Conservation (phyloP, 805 yeast genomes). For the Candida krabiensis region DNA sequence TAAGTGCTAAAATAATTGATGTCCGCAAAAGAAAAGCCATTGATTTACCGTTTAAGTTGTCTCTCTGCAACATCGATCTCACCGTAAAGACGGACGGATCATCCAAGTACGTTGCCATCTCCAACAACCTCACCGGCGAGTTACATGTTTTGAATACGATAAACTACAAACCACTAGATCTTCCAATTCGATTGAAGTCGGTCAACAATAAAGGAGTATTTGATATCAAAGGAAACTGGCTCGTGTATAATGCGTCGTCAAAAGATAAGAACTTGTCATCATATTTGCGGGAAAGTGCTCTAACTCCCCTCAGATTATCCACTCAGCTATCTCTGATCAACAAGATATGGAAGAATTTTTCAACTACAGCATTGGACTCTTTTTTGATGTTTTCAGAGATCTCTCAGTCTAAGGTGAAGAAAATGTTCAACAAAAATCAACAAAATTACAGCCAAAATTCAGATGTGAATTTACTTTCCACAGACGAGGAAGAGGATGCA, state of each 20-base stretch:
- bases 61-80: conserved; percentile 6
- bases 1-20: conserved; percentile 13
- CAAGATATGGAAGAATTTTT: conserved; percentile 47
- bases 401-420: conserved; percentile 43
- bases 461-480: conserved; percentile 1
- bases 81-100: conserved; percentile 15
- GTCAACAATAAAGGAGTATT: conserved; percentile 42
- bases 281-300: conserved; percentile 18
- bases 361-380: conserved; percentile 50
- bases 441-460: background rate
- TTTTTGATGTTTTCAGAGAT: conserved; percentile 43
- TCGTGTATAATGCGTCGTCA: conserved; percentile 45
- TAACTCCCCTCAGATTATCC: conserved; percentile 48
- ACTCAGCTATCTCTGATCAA: conserved; percentile 47
- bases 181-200: conserved; percentile 15
- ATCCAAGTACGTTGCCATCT: conserved; percentile 14
- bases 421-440: conserved; percentile 30
- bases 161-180: background rate
- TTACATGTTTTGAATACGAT: conserved; percentile 12
- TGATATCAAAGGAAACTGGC: conserved; percentile 50
- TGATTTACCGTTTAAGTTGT: conserved; percentile 4
- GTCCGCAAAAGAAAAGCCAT: background rate
- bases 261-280: conserved; percentile 32
- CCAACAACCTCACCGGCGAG: conserved; percentile 18
- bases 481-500: conserved; percentile 14